These are phyloP conservation scores for Canavalia gladiata DNA, from an alignment of 306 rosid species.

Conservation along the genomic window DNA sequence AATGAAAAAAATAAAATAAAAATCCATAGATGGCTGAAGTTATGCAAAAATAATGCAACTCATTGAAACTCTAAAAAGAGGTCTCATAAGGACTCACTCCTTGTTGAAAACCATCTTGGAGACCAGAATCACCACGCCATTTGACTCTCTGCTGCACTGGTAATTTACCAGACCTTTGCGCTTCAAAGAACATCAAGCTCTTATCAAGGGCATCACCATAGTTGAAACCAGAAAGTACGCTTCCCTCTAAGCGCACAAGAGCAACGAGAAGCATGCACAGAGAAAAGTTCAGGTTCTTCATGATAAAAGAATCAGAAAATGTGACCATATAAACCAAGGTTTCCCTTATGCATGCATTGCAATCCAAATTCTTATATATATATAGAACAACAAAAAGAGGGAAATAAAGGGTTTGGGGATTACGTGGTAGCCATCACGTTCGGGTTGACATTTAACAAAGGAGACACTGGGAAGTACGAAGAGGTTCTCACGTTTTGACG, in stretches of 20 bases:
- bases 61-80: background rate
- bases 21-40: background rate
- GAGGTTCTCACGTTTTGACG: constrained; percentile 73
- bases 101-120: constrained; percentile 78
- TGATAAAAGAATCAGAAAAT: too few species aligned
- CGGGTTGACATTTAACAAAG: constrained; percentile 45
- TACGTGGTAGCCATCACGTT: constrained; percentile 69
- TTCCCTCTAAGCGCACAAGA: constrained; percentile 40
- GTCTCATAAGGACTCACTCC: constrained; percentile 60
- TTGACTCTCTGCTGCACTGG: constrained; percentile 61
- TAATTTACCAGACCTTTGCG: constrained; percentile 84
- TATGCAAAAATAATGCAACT: background rate
- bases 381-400: constrained; percentile 1
- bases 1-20: background rate
- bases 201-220: constrained; percentile 81
- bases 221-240: constrained; percentile 48
- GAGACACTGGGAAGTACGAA: constrained; percentile 33
- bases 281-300: constrained; percentile 56
- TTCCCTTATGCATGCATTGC: constrained; percentile 18
- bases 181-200: constrained; percentile 82
- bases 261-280: constrained; percentile 47
- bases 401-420: background rate
- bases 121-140: constrained; percentile 88
- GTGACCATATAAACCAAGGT: background rate
- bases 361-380: constrained; percentile 9